Percentiles rank a stretch among this genome's conserved stretches.
These are phyloP conservation scores for Silene conica DNA, from an alignment of 148 eudicot genomes.

Conservation along the genomic window DNA sequence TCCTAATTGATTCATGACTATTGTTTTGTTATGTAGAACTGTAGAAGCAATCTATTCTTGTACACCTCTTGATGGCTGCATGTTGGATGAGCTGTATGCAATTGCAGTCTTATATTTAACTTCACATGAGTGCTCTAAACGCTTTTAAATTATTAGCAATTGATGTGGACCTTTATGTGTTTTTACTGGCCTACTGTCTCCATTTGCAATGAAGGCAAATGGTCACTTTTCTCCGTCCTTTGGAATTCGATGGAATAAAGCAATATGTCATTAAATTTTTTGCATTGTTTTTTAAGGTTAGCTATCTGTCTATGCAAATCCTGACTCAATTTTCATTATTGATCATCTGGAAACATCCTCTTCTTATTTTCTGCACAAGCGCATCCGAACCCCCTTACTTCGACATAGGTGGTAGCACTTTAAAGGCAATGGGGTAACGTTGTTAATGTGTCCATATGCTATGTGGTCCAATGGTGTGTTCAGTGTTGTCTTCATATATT, in stretches of 20 bases:
- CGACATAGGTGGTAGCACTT: not conserved
- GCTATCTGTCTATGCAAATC: no score
- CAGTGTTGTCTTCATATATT: not conserved
- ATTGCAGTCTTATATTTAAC: not conserved
- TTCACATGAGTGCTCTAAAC: not conserved
- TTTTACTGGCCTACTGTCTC: not conserved
- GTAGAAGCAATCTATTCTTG: not conserved
- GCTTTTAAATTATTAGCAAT: not conserved
- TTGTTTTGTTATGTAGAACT: not conserved
- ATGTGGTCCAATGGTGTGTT: slow-evolving; percentile 9
- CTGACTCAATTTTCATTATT: no score
- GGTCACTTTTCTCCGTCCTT: not conserved
- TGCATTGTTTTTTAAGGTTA: not conserved
- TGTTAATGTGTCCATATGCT: not conserved
- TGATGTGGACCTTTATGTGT: not conserved
- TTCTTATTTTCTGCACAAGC: not conserved
- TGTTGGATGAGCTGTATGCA: slow-evolving; percentile 5
- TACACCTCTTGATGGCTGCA: not conserved
- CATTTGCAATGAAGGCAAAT: not conserved
- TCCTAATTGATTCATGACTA: not conserved
- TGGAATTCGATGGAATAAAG: not conserved
- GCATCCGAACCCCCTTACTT: not conserved
- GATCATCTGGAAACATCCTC: not conserved
- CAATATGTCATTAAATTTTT: not conserved
- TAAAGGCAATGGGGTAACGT: not conserved